Evolutionary conservation across 2,329 filamentous ascomycete genomes (phyloP).

Genomic region (Paraphaeosphaeria sporulosa): DNA sequence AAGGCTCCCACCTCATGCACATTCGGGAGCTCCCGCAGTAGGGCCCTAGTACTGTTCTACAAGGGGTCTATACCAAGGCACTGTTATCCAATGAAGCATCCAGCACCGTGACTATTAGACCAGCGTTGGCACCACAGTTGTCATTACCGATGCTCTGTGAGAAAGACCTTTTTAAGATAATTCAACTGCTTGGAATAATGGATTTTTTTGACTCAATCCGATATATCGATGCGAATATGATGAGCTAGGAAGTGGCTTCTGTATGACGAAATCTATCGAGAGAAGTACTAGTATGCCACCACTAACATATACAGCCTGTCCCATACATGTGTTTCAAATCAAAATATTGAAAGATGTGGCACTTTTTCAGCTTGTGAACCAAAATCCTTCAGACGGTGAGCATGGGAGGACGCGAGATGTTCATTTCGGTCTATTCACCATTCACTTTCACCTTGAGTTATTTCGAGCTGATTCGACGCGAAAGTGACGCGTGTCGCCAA

Average conservation of each 20-base stretch:
- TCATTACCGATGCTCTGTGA: no score
- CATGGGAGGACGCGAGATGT: background rate
- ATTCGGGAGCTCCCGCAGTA: background rate
- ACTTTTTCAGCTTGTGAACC: background rate
- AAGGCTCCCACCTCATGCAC: background rate
- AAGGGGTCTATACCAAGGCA: background rate
- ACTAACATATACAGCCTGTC: no score
- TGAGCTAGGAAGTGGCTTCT: no score
- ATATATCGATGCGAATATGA: no score
- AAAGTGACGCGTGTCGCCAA: background rate
- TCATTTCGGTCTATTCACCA: background rate
- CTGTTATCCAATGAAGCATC: background rate
- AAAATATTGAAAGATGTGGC: background rate
- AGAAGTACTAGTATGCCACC: no score
- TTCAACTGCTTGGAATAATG: no score
- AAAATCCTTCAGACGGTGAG: background rate
- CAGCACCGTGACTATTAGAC: background rate
- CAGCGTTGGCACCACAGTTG: no score
- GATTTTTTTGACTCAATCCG: no score
- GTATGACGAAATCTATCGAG: no score
- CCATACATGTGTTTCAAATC: no score
- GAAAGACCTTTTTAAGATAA: no score
- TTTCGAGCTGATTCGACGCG: background rate
- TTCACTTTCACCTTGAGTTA: background rate
- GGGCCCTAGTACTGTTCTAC: background rate